These are phyloP conservation scores for Pisolithus tinctorius DNA, from an alignment of 768 basidiomycete genomes.

Conservation along the genomic window DNA sequence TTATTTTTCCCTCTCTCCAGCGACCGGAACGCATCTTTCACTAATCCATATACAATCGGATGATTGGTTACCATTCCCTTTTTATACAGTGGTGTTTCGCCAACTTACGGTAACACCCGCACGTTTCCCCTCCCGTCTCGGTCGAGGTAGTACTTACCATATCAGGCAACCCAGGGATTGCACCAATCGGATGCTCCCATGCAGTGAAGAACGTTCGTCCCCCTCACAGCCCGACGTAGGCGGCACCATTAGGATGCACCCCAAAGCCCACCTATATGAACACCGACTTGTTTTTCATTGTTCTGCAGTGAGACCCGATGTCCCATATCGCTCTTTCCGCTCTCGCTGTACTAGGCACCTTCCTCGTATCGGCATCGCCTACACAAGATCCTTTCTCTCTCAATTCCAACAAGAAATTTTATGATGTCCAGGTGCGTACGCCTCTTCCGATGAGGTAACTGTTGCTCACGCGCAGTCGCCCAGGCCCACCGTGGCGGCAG, in stretches of 20 bases:
- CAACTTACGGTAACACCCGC: background rate
- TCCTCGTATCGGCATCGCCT: conserved; percentile 21
- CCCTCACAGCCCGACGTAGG: background rate
- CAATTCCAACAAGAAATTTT: conserved; percentile 25
- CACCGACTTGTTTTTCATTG: background rate
- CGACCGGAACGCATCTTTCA: no score
- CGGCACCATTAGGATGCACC: no score
- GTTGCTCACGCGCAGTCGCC: conserved; percentile 4
- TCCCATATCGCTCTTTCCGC: conserved; percentile 1
- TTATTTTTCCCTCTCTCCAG: no score
- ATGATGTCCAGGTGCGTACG: conserved; percentile 43
- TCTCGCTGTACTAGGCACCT: conserved; percentile 4
- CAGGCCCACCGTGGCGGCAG: conserved; percentile 75
- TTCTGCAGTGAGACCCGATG: background rate
- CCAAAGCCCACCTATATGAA: background rate
- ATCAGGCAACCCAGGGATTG: background rate
- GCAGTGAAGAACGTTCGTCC: background rate
- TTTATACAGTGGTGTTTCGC: no score
- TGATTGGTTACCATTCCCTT: no score
- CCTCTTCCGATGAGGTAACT: background rate
- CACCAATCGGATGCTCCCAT: background rate
- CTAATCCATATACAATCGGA: no score
- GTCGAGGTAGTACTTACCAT: background rate
- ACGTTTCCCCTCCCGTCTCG: background rate
- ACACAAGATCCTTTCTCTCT: conserved; percentile 19